Conservation (phyloP, 495 filamentous ascomycete genomes). For the Parachaetomium inaequale region DNA sequence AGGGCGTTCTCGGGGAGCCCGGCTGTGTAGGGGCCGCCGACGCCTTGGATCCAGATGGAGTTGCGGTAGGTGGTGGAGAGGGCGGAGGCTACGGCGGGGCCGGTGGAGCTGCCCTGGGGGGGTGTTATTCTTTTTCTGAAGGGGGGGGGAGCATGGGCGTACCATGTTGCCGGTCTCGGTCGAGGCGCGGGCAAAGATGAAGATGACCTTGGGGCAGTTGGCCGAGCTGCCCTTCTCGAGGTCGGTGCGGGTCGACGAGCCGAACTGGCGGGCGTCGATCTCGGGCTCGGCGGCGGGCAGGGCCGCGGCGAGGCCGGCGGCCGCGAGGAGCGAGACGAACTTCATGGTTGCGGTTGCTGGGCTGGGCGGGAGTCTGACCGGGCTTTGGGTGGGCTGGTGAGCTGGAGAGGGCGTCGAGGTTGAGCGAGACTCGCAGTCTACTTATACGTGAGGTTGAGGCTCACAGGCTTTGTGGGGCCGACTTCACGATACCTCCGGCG, state of each 20-base stretch:
- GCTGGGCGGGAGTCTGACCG: neutral
- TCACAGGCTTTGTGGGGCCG: neutral
- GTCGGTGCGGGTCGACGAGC: conserved; percentile 6
- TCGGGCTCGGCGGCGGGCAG: conserved; percentile 2
- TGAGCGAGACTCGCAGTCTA: neutral
- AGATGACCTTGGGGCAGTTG: conserved; percentile 45
- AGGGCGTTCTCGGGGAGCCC: conserved; percentile 35
- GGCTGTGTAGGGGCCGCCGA: conserved; percentile 37
- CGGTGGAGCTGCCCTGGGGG: conserved; percentile 26
- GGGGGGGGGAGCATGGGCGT: neutral
- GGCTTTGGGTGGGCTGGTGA: neutral
- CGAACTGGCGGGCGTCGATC: conserved; percentile 7
- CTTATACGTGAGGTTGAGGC: neutral
- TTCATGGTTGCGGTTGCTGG: conserved; percentile 15
- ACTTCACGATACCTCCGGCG: neutral
- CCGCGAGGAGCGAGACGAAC: conserved; percentile 13
- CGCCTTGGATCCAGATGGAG: conserved; percentile 33
- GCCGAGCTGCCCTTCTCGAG: conserved; percentile 11
- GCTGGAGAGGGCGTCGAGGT: neutral
- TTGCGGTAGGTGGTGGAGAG: conserved; percentile 30
- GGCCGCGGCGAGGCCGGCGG: conserved; percentile 13
- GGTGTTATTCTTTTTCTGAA: neutral
- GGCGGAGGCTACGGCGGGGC: conserved; percentile 27
- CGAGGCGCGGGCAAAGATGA: conserved; percentile 48
- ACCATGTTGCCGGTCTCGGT: conserved; percentile 50